Conservation (phyloP, 768 basidiomycete species). For the Tubosaeta sp. region DNA sequence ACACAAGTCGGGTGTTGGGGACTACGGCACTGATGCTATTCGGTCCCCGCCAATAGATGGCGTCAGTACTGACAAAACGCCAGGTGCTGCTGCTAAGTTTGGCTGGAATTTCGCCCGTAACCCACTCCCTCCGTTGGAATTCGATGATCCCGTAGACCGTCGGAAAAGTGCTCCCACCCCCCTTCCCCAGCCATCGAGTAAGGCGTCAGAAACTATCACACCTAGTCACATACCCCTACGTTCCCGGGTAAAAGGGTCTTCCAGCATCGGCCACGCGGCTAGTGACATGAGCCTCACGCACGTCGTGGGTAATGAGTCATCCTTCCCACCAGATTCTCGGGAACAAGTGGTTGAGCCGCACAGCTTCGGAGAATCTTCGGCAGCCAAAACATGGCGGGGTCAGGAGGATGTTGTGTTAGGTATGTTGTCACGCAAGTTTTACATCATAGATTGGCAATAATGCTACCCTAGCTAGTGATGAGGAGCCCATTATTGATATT, state of each 20-base stretch:
- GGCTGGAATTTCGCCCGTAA: slow-evolving; percentile 40
- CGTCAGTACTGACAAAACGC: slow-evolving; percentile 12
- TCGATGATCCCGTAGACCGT: slow-evolving; percentile 24
- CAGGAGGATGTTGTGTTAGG: slow-evolving; percentile 19
- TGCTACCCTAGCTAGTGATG: slow-evolving; percentile 35
- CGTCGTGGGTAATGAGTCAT: slow-evolving; percentile 20
- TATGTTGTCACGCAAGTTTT: slow-evolving; percentile 6
- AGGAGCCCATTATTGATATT: slow-evolving; percentile 27
- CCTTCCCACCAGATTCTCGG: slow-evolving; percentile 24
- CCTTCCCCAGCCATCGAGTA: slow-evolving; percentile 24
- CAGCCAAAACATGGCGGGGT: slow-evolving; percentile 6
- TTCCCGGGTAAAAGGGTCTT: slow-evolving; percentile 33
- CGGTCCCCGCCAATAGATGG: neutral
- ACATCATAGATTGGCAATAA: neutral
- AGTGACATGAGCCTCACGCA: slow-evolving; percentile 23
- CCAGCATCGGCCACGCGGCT: slow-evolving; percentile 10
- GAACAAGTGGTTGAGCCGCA: slow-evolving; percentile 27
- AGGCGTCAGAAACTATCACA: slow-evolving; percentile 17
- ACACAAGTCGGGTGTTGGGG: slow-evolving; percentile 2
- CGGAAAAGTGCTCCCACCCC: slow-evolving; percentile 22
- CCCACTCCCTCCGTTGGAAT: slow-evolving; percentile 38
- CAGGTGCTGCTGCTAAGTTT: slow-evolving; percentile 28
- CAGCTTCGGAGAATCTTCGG: slow-evolving; percentile 21
- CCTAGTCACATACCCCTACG: slow-evolving; percentile 45
- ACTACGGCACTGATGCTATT: neutral